Percentiles rank a stretch among this genome's conserved stretches.
These are phyloP conservation scores for Picochlorum costavermella DNA, from an alignment of 139 green algal genomes.

Conservation along the genomic window DNA sequence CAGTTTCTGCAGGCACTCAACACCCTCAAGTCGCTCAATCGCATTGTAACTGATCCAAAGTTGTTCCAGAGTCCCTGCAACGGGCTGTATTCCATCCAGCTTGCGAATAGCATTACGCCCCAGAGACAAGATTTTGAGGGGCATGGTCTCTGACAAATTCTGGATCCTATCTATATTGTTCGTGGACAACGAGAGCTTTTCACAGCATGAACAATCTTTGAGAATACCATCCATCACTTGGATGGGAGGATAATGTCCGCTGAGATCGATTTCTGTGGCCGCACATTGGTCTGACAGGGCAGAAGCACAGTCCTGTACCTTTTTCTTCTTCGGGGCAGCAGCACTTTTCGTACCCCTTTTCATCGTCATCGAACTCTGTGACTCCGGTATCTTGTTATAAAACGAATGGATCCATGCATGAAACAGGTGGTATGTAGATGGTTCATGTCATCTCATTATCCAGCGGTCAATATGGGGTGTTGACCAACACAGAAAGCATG, in stretches of 20 bases:
- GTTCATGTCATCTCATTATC: too few relatives aligned
- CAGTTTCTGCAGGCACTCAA: constrained; percentile 73
- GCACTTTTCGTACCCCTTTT: too few relatives aligned
- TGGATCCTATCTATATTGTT: constrained; percentile 94
- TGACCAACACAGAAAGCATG: too few relatives aligned
- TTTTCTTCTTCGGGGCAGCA: too few relatives aligned
- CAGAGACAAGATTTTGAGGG: constrained; percentile 72
- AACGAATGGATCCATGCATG: too few relatives aligned
- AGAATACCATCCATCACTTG: constrained; percentile 86
- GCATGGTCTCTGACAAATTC: constrained; percentile 65
- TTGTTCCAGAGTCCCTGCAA: constrained; percentile 80
- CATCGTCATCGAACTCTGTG: too few relatives aligned
- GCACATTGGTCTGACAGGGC: neutral
- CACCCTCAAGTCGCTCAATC: constrained; percentile 69
- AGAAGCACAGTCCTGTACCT: too few relatives aligned
- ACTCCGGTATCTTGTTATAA: too few relatives aligned
- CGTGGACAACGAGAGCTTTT: constrained; percentile 81
- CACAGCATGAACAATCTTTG: constrained; percentile 66
- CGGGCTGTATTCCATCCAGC: constrained; percentile 83
- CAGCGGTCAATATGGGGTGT: too few relatives aligned
- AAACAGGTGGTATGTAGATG: too few relatives aligned
- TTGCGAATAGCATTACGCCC: constrained; percentile 91
- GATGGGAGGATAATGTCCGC: constrained; percentile 39
- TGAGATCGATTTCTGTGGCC: neutral
- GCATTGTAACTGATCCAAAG: constrained; percentile 93